Percentiles rank a stretch among this genome's conserved stretches.
Evolutionary conservation across 73 alveolate genomes (phyloP).

Genomic region (Breviolum minutum): DNA sequence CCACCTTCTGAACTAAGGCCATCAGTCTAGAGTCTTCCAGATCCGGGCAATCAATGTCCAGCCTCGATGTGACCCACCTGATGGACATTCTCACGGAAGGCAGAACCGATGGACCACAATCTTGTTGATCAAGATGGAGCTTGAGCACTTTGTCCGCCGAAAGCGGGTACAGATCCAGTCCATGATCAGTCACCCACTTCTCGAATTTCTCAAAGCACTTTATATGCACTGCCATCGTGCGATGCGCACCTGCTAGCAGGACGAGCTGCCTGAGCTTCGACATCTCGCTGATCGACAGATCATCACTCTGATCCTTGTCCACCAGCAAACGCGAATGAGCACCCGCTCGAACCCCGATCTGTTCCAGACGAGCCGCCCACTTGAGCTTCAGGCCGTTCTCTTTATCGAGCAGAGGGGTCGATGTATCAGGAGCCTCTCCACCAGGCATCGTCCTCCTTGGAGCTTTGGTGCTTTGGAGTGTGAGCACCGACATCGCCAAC

Average conservation of each 20-base stretch:
- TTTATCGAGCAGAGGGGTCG: not conserved
- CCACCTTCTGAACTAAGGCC: not conserved
- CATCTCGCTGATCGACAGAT: not conserved
- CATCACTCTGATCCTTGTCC: not conserved
- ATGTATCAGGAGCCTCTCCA: not conserved
- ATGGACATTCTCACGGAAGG: not conserved
- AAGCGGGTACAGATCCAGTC: not conserved
- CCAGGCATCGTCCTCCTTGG: not conserved
- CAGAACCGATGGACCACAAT: not conserved
- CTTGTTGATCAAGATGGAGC: not conserved
- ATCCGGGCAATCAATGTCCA: not conserved
- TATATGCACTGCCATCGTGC: too few relatives aligned
- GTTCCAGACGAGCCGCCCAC: not conserved
- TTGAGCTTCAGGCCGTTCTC: not conserved
- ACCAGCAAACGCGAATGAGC: not conserved
- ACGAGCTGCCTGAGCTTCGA: too few relatives aligned
- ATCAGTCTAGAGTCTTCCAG: not conserved
- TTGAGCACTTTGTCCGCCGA: not conserved
- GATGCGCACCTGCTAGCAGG: not conserved
- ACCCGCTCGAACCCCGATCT: not conserved
- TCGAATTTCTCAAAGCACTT: too few relatives aligned
- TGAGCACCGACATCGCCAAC: not conserved
- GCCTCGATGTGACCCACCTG: not conserved
- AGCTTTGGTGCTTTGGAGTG: not conserved
- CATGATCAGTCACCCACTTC: not conserved